Evolutionary conservation across 1,284 basidiomycete species (phyloP), one percentile per base, ranked within the genome.

Genomic region (Papiliotrema laurentii): DNA sequence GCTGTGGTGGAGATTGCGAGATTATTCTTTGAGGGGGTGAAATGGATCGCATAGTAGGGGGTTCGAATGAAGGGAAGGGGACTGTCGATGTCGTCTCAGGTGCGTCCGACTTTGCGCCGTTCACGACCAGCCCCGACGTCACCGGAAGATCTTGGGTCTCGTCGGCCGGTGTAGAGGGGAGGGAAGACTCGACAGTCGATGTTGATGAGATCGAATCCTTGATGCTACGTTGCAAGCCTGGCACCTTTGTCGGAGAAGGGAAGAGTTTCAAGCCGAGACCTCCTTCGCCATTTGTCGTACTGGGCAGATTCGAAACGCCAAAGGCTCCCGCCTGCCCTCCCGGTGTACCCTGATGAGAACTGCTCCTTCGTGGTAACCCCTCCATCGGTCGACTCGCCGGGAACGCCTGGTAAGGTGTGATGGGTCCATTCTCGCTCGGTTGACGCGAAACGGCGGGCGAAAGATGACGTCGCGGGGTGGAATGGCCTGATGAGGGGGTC

Each of bases 191-290:
- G 35, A 55, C 26, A 1, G 63, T 63, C 5, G 63, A 64, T 1
- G 52, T 57, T 5, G 64, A 64, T 39, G 44, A 49, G 26, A 55
- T 54, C 16, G 57, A 60, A 27, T 64, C 60, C 37, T 58, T 56
- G 6, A 39, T 30, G 9, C 40, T 55, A 27, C 59, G 52, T 43
- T 46, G 50, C 34, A 56, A 49, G 11, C 43, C 26, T 7, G 50
- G 53, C 34, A 49, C 45, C 41, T 60, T 60, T 27, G 53, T 40
- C 9, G 65, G 65, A 21, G 59, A 61, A n/a, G 56, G 55, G 43
- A 60, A 59, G 10, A 68, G 53, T 40, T 58, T 60, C 31, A 68
- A 54, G 10, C 65, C 65, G 4, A 68, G 49, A 30, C 54, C 51
- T 11, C 58, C 47, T 21, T 55, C 56, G n/a, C 53, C 56, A 5